A percentile compares a stretch with the other conserved stretches of the same genome.
These are phyloP conservation scores for Trypanosoma theileri DNA, from an alignment of 208 protist genomes.

Conservation along the genomic window DNA sequence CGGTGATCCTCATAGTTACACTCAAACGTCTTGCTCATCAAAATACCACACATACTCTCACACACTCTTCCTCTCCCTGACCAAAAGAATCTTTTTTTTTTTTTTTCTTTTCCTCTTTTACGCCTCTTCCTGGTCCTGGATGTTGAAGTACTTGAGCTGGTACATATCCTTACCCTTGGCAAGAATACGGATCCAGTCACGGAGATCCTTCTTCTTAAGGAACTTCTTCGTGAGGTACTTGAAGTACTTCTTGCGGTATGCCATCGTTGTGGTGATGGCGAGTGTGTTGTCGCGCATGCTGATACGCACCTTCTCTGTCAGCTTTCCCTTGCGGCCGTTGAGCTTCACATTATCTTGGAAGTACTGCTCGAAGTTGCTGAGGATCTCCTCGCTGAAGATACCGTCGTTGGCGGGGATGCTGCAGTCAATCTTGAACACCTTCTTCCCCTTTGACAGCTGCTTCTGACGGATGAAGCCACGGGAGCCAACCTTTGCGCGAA, in stretches of 20 bases:
- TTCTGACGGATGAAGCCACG: conserved; percentile 80
- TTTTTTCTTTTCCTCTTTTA: conserved; percentile 26
- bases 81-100: neutral
- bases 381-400: conserved; percentile 81
- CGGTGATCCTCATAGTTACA: neutral
- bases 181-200: conserved; percentile 97
- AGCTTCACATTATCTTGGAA: conserved; percentile 97
- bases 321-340: conserved; percentile 97
- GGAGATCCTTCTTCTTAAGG: conserved; percentile 98
- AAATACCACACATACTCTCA: too few species aligned
- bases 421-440: conserved; percentile 83
- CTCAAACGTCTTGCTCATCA: neutral
- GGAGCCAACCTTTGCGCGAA: conserved; percentile 90
- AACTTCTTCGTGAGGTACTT: conserved; percentile 99
- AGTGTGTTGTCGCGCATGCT: conserved; percentile 92
- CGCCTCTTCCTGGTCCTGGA: conserved; percentile 93
- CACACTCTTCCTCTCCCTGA: neutral
- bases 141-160: conserved; percentile 98
- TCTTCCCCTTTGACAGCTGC: conserved; percentile 89
- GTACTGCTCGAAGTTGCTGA: conserved; percentile 95
- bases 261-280: conserved; percentile 84
- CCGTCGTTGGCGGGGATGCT: conserved; percentile 49
- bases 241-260: conserved; percentile 99
- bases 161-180: conserved; percentile 95
- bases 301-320: conserved; percentile 92